Evolutionary conservation across 1,284 basidiomycete genomes (phyloP), one percentile per base, ranked within the genome.

Genomic region (Heimioporus retisporus): DNA sequence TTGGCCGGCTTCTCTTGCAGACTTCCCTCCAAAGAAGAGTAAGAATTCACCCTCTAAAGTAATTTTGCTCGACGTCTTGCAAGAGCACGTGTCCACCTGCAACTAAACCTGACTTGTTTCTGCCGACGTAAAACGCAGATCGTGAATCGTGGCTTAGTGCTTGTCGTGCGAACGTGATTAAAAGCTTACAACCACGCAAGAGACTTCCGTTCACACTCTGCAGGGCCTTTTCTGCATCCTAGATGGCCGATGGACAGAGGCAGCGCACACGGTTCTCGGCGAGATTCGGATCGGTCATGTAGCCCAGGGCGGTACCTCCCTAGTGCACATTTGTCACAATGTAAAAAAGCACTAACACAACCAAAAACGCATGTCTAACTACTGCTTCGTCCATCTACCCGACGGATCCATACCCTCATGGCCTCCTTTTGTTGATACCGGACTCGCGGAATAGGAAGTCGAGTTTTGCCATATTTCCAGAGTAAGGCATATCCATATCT

Each of bases 361-460:
- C 71, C 72, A 58, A 77, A 70, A 68, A 61, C 55, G 53, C 31
- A 62, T 66, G 53, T 65, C 63, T 59, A 91, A 95, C 84, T 81
- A 98, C 96, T 81, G 91, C 89, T 80, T 90, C 86, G 60, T 87
- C 86, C 42, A 85, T 85, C 75, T 91, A 98, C 81, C 98, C 95
- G 44, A 99, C 83, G 73, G 99, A 99, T 0, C 96, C 97, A 79
- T 97, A 99, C 4, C 97, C 97, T 23, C 96, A 85, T 2, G 97
- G 96, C 78, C 96, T 97, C 18, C 97, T 97, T 79, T 93, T 96
- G 73, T 92, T 82, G 6, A 92, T 87, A 0, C 97, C 97, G 0
- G 91, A 85, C 82, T 97, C 98, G 86, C 99, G 97, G 77, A 97
- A 98, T 72, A 99, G 86, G 78, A 93, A 97, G 80, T 99, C 97